phyloP scores from a whole-genome alignment of 1,139 yeast genomes.

The Suhomyces wounanorum region DNA sequence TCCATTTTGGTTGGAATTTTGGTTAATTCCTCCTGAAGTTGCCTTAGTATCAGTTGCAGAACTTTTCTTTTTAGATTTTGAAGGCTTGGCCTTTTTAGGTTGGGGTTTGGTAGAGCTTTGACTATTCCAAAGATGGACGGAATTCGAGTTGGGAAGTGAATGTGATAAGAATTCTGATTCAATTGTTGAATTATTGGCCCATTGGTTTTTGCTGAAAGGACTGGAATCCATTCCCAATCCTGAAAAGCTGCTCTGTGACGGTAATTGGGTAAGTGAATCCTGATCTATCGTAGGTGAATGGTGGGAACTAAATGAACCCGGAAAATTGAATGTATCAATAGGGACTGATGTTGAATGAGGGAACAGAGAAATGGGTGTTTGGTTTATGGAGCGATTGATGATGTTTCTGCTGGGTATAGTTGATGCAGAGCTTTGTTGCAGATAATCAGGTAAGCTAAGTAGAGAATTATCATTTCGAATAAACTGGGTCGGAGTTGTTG shows the following conservation, averaged over 20 bases:
- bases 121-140: slow-evolving; percentile 12
- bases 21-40: neutral
- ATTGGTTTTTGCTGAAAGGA: neutral
- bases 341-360: slow-evolving; percentile 12
- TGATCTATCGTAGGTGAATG: slow-evolving; percentile 13
- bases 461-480: slow-evolving; percentile 27
- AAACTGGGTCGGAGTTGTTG: slow-evolving; percentile 19
- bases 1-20: slow-evolving; percentile 1
- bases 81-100: slow-evolving; percentile 15
- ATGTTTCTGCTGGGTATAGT: slow-evolving; percentile 13
- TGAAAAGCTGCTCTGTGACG: slow-evolving; percentile 5
- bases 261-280: slow-evolving; percentile 9
- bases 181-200: neutral
- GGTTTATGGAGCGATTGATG: slow-evolving; percentile 18
- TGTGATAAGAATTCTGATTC: slow-evolving; percentile 12
- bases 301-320: slow-evolving; percentile 12
- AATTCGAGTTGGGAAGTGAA: slow-evolving; percentile 13
- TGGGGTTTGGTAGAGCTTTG: slow-evolving; percentile 8
- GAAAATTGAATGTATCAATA: slow-evolving; percentile 13
- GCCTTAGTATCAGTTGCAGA: slow-evolving; percentile 1
- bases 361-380: slow-evolving; percentile 17
- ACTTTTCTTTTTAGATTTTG: slow-evolving; percentile 14
- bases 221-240: neutral
- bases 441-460: slow-evolving; percentile 27
- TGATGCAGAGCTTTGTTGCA: slow-evolving; percentile 8